Conservation (phyloP, 108 stramenopile genomes). For the Pseudonitzschia multistriata region DNA sequence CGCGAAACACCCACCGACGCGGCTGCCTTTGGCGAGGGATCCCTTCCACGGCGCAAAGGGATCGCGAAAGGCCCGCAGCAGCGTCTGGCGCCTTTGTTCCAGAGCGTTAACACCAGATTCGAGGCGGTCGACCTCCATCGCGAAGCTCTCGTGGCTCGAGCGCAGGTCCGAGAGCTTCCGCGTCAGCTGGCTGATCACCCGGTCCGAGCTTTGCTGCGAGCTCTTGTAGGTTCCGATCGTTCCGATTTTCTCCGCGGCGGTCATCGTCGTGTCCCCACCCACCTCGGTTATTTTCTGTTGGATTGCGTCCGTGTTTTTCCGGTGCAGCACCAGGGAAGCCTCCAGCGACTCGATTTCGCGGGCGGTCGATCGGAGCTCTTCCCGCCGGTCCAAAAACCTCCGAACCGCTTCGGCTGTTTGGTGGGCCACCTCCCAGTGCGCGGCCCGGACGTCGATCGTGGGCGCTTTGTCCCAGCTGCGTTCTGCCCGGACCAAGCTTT, state of each 20-base stretch:
- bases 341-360: constrained; percentile 24
- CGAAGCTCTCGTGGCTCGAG: neutral
- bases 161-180: constrained; percentile 16
- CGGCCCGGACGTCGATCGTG: neutral
- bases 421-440: constrained; percentile 24
- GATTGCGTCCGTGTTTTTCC: neutral
- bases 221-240: constrained; percentile 5
- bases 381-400: constrained; percentile 21
- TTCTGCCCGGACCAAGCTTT: constrained; percentile 7
- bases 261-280: neutral
- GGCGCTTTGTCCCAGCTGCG: neutral
- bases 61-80: constrained; percentile 19
- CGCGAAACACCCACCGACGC: constrained; percentile 23
- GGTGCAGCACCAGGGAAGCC: constrained; percentile 16
- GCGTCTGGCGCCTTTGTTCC: constrained; percentile 11
- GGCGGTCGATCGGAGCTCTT: constrained; percentile 17
- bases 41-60: constrained; percentile 23
- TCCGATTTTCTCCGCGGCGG: constrained; percentile 19
- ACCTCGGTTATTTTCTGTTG: neutral
- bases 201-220: constrained; percentile 20
- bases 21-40: constrained; percentile 5
- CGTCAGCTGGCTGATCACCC: constrained; percentile 26
- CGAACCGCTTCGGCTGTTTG: constrained; percentile 24
- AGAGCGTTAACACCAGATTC: neutral
- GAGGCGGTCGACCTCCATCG: constrained; percentile 13